A percentile compares a stretch with the other conserved stretches of the same genome.
Conservation (phyloP, 1,284 basidiomycete genomes). For the Somion occarium region DNA sequence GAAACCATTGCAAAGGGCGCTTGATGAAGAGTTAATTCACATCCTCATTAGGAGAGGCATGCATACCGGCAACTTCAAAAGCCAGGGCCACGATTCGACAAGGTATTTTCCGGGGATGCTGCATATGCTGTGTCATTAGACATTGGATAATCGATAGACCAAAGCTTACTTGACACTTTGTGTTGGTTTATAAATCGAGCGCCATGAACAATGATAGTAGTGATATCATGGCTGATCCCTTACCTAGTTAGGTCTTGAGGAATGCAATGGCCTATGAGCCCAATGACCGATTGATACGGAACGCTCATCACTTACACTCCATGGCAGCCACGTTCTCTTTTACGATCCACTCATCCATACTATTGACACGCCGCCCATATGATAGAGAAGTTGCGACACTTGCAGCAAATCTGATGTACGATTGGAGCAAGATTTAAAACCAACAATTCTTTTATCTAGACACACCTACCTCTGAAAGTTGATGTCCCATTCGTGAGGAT, state of each 20-base stretch:
- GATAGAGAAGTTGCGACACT: slow-evolving; percentile 43
- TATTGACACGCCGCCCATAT: slow-evolving; percentile 42
- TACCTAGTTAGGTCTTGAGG: slow-evolving; percentile 34
- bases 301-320: slow-evolving; percentile 32
- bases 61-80: slow-evolving; percentile 40
- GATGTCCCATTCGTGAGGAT: slow-evolving; percentile 36
- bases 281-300: slow-evolving; percentile 5
- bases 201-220: background rate
- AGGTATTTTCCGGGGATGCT: slow-evolving; percentile 52
- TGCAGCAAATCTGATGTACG: slow-evolving; percentile 36
- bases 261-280: background rate
- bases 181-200: background rate
- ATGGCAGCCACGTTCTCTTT: slow-evolving; percentile 39
- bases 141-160: too few relatives aligned
- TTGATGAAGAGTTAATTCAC: slow-evolving; percentile 5
- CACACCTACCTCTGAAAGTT: slow-evolving; percentile 36
- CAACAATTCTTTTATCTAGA: background rate
- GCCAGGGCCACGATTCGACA: slow-evolving; percentile 46
- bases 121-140: too few relatives aligned
- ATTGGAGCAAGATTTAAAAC: too few relatives aligned
- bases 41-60: background rate
- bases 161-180: slow-evolving; percentile 32
- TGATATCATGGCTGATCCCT: slow-evolving; percentile 6
- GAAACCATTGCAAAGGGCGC: slow-evolving; percentile 40
- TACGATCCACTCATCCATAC: slow-evolving; percentile 42